A percentile compares a stretch with the other conserved stretches of the same genome.
Evolutionary conservation across 176 grass and related monocot genomes (phyloP).

Genomic region (Triticum turgidum): DNA sequence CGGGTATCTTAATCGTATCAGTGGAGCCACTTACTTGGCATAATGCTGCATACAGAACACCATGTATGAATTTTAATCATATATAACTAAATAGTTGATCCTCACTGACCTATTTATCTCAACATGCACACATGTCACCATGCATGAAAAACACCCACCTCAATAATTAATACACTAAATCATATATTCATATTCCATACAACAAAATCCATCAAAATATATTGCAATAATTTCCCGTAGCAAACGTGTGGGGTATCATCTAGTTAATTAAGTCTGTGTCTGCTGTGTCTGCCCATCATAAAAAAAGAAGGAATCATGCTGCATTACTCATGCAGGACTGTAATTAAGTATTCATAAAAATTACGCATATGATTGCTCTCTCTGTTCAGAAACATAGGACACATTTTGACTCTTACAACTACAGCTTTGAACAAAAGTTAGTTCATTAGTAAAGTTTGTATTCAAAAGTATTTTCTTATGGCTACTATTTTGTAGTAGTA

Average conservation of each 20-base stretch:
- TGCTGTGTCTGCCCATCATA: neutral
- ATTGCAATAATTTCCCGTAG: no score
- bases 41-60: neutral
- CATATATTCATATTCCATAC: no score
- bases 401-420: neutral
- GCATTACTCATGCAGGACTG: neutral
- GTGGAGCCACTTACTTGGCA: neutral
- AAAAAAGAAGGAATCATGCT: neutral
- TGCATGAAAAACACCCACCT: no score
- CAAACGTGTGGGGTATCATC: no score
- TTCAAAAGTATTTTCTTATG: neutral
- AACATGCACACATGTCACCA: no score
- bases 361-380: neutral
- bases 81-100: neutral
- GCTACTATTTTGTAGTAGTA: neutral
- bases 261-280: neutral
- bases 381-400: neutral
- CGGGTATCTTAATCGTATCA: neutral
- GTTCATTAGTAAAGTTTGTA: neutral
- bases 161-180: no score
- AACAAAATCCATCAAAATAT: no score
- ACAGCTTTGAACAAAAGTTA: neutral
- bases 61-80: neutral
- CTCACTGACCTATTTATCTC: no score
- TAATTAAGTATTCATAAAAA: neutral